Evolutionary conservation across 345 rosid species (phyloP), one percentile per base, ranked within the genome.

Genomic region (Camelina laxa): DNA sequence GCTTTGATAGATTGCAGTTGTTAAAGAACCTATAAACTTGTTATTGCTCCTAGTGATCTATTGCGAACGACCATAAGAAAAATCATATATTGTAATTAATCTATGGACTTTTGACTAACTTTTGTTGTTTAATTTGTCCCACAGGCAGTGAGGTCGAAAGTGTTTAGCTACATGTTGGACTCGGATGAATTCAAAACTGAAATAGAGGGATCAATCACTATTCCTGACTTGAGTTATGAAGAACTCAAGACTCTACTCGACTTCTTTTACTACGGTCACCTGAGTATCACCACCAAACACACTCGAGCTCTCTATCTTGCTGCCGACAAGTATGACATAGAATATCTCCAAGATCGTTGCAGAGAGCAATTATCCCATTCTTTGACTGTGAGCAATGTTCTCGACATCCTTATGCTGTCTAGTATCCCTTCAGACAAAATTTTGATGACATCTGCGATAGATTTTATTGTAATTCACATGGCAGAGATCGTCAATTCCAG

Each of bases 291-390:
- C 19, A 65, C 8, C 20, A 66, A 35, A 35, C 49, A 67, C 20
- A 51, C 1, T 35, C 35, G 9, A 51, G 48, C 35, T 14, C 70
- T 66, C 35, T 66, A 50, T 35, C 35, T 67, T 14, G 71, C 71
- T 13, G 60, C 60, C 38, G 60, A 51, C 36, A 67, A 67, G 19
- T 67, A 67, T 67, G 71, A 51, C 47, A 51, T 67, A 20, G 35
- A 45, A 36, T 67, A 51, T 67, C 71, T 67, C 21, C 71, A 67
- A 67, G 48, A 51, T 10, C 2, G 36, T 21, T 67, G 71, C 60
- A 36, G 49, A 67, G 44, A 21, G 1, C 21, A 51, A 0, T n/a
- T 51, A 1, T 5, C 9, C 14, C 15, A 5, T 9, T 14, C 22
- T 66, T 33, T 36, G 4, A 38, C 2, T 62, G 0, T 14, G 19